These are phyloP conservation scores for Dioscorea zingiberensis DNA, from an alignment of 106 monocot genomes.

Conservation along the genomic window DNA sequence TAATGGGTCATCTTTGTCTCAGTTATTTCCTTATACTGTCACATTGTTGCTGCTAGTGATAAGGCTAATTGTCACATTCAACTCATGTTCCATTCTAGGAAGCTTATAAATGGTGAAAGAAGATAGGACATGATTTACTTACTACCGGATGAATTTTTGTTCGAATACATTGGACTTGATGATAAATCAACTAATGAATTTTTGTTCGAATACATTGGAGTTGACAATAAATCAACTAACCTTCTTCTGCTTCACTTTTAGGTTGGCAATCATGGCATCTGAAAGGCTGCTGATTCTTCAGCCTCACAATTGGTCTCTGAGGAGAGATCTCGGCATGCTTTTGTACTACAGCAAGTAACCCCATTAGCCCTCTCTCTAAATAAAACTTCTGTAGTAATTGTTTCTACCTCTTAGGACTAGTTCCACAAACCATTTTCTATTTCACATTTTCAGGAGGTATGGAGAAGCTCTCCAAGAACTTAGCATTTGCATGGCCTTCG, in stretches of 20 bases:
- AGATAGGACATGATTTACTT: not conserved
- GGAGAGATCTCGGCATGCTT: constrained; percentile 74
- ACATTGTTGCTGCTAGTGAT: not conserved
- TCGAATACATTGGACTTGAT: too few relatives aligned
- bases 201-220: too few relatives aligned
- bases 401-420: not conserved
- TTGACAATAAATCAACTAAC: too few relatives aligned
- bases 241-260: constrained; percentile 7
- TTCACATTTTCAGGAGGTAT: constrained; percentile 38
- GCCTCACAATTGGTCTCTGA: constrained; percentile 63
- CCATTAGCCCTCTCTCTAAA: not conserved
- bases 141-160: not conserved
- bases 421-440: not conserved
- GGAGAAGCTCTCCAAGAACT: constrained; percentile 66
- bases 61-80: not conserved
- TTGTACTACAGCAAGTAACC: constrained; percentile 51
- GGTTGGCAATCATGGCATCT: constrained; percentile 71
- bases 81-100: not conserved
- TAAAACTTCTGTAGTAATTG: not conserved
- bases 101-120: not conserved
- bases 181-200: too few relatives aligned
- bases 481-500: constrained; percentile 81
- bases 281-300: constrained; percentile 63
- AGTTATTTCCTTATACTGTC: not conserved
- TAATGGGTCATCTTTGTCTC: not conserved